Evolutionary conservation across 192 early-diverging fungal genomes (phyloP).

Genomic region (Paraglomus brasilianum): DNA sequence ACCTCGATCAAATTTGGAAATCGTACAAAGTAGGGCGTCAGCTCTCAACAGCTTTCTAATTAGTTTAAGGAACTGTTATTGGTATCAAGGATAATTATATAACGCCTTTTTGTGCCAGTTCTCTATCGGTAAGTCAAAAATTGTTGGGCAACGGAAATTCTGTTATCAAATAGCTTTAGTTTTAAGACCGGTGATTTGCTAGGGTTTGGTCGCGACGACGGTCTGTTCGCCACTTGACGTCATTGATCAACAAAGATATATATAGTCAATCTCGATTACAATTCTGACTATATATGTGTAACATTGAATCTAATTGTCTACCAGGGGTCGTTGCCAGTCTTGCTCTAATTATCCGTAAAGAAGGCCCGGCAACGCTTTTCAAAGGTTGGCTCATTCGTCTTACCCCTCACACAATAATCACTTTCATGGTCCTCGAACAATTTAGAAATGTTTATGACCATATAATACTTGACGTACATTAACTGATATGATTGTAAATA

Average conservation of each 20-base stretch:
- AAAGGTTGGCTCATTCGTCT: conserved; percentile 84
- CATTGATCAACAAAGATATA: conserved; percentile 49
- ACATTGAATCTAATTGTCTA: not conserved
- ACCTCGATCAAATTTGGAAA: too few species aligned
- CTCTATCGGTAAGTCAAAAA: conserved; percentile 63
- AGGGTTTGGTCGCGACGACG: conserved; percentile 74
- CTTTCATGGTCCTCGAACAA: conserved; percentile 81
- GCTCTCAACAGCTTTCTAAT: too few species aligned
- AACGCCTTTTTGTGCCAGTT: conserved; percentile 68
- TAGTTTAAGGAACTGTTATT: conserved; percentile 73
- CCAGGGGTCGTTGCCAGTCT: conserved; percentile 38
- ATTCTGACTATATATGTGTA: not conserved
- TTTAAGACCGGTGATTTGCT: conserved; percentile 8
- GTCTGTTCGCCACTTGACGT: conserved; percentile 78
- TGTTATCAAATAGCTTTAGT: not conserved
- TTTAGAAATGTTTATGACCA: conserved; percentile 44
- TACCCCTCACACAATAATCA: conserved; percentile 82
- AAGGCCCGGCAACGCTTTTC: conserved; percentile 71
- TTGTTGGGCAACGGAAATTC: not conserved
- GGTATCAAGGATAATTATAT: conserved; percentile 58
- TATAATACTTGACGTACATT: not conserved
- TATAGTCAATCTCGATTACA: conserved; percentile 2
- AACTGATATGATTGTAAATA: not conserved
- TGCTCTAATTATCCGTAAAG: conserved; percentile 49
- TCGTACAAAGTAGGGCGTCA: too few species aligned